A percentile compares a stretch with the other conserved stretches of the same genome.
Conservation (phyloP, 192 early-diverging fungal genomes). For the Chytriomyces sp. region DNA sequence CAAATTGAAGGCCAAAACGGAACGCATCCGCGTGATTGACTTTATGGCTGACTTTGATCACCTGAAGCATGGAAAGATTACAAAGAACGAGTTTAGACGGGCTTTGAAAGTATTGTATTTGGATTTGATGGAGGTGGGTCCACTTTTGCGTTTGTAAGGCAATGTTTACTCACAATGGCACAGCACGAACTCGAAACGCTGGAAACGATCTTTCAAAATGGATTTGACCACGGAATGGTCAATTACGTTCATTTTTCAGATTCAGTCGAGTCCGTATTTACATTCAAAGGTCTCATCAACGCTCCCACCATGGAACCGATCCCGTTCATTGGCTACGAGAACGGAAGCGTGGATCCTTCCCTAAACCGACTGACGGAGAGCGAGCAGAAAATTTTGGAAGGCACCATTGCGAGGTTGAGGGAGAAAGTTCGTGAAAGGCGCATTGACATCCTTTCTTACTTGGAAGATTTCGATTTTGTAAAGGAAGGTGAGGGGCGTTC, state of each 20-base stretch:
- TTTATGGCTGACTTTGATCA: conserved; percentile 62
- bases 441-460: conserved; percentile 46
- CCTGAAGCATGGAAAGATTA: conserved; percentile 53
- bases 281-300: conserved; percentile 46
- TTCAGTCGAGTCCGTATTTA: conserved; percentile 58
- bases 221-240: conserved; percentile 32
- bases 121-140: conserved; percentile 43
- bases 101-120: conserved; percentile 51
- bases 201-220: conserved; percentile 33
- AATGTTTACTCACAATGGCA: conserved; percentile 20
- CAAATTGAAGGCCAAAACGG: conserved; percentile 57
- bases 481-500: conserved; percentile 44
- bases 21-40: conserved; percentile 58
- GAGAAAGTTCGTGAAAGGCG: conserved; percentile 34
- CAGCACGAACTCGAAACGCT: conserved; percentile 36
- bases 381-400: conserved; percentile 38
- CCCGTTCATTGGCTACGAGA: conserved; percentile 36
- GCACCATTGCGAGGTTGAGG: conserved; percentile 36
- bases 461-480: conserved; percentile 59
- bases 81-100: conserved; percentile 49
- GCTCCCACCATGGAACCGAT: conserved; percentile 45
- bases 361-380: conserved; percentile 6
- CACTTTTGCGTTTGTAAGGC: background rate
- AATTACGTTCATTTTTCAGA: conserved; percentile 52
- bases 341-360: background rate